Conservation (phyloP, 345 rosid species). For the Aegle marmelos region DNA sequence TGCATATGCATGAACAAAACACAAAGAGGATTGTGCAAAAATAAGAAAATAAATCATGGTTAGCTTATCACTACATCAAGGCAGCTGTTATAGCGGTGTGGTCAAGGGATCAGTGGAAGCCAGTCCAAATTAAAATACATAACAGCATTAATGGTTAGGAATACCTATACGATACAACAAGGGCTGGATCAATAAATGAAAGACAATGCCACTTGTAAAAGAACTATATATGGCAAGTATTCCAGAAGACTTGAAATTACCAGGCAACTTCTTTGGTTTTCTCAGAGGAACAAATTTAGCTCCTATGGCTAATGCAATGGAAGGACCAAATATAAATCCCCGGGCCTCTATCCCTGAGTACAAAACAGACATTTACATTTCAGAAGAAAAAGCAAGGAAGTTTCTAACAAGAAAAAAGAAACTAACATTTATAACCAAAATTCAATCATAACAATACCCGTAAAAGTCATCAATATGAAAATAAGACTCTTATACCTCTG, state of each 20-base stretch:
- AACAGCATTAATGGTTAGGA: neutral
- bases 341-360: slow-evolving; percentile 91
- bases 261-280: slow-evolving; percentile 90
- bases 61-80: neutral
- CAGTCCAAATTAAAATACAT: neutral
- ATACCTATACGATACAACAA: neutral
- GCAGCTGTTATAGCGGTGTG: neutral
- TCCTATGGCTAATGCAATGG: slow-evolving; percentile 95
- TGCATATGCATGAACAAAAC: neutral
- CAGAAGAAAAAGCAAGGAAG: neutral
- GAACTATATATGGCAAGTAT: neutral
- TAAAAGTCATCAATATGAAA: neutral
- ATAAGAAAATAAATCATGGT: neutral
- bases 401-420: neutral
- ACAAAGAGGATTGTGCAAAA: neutral
- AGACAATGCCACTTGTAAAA: neutral
- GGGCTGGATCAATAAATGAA: neutral
- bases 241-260: slow-evolving; percentile 31
- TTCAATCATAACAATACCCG: neutral
- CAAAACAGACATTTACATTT: neutral
- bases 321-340: slow-evolving; percentile 92
- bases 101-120: neutral
- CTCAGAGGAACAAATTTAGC: slow-evolving; percentile 95
- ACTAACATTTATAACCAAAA: neutral
- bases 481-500: neutral